Conservation (phyloP, 176 grass and related monocot species). For the Dactylis glomerata region DNA sequence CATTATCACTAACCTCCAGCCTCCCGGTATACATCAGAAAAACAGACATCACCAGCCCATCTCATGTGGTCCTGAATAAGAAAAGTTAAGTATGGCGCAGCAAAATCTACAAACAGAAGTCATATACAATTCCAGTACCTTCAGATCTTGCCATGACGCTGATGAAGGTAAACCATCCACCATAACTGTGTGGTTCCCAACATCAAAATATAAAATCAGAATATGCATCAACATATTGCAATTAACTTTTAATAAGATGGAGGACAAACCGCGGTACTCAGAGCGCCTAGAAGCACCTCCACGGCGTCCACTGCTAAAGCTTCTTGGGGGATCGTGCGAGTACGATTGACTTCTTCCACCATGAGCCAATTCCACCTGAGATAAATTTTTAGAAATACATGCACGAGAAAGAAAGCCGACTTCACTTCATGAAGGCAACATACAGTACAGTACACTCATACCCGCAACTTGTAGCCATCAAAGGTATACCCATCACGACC, state of each 20-base stretch:
- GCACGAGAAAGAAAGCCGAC: not conserved
- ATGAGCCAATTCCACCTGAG: constrained; percentile 95
- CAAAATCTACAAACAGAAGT: not conserved
- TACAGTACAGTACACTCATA: constrained; percentile 16
- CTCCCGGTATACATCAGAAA: constrained; percentile 91
- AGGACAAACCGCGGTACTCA: constrained; percentile 68
- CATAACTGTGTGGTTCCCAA: constrained; percentile 53
- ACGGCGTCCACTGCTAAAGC: constrained; percentile 52
- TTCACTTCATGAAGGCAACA: not conserved
- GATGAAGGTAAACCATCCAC: constrained; percentile 90
- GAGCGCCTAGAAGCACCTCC: constrained; percentile 73
- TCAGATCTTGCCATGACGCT: constrained; percentile 96
- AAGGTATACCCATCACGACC: constrained; percentile 91
- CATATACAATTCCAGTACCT: constrained; percentile 42
- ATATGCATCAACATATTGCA: not conserved
- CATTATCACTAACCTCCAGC: constrained; percentile 55
- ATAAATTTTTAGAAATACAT: constrained; percentile 4
- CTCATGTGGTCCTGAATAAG: constrained; percentile 83
- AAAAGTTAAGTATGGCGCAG: not conserved
- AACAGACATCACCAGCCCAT: constrained; percentile 86
- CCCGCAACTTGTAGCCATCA: constrained; percentile 74
- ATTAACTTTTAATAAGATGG: not conserved
- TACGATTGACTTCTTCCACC: constrained; percentile 79
- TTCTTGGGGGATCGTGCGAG: constrained; percentile 73
- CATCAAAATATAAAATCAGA: constrained; percentile 1